Percentiles rank a stretch among this genome's conserved stretches.
These are phyloP conservation scores for Fusarium mexicanum DNA, from an alignment of 2,329 filamentous ascomycete genomes.

Conservation along the genomic window DNA sequence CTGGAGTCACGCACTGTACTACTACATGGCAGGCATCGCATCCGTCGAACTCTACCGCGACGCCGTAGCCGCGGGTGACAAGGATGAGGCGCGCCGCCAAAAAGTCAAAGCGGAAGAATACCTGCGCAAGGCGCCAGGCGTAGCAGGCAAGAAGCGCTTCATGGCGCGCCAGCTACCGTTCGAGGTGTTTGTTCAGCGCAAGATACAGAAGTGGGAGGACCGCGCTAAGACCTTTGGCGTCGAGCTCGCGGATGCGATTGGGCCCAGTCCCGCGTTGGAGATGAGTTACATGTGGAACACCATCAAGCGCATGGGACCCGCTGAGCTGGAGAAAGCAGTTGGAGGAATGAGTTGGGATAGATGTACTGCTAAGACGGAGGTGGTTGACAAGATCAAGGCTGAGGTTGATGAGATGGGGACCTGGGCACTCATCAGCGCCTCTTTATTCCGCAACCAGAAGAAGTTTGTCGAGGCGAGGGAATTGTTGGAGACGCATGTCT, in stretches of 20 bases:
- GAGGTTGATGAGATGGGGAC: conserved; percentile 71
- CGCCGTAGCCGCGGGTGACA: conserved; percentile 50
- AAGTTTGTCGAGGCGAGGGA: conserved; percentile 71
- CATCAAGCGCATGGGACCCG: conserved; percentile 77
- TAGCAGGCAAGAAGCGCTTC: conserved; percentile 87
- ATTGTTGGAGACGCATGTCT: conserved; percentile 70
- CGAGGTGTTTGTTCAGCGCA: conserved; percentile 84
- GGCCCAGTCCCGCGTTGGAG: conserved; percentile 83
- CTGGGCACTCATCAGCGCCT: conserved; percentile 71
- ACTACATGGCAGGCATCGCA: conserved; percentile 83
- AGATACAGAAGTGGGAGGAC: conserved; percentile 88
- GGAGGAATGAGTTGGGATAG: conserved; percentile 71
- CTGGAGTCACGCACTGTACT: conserved; percentile 91
- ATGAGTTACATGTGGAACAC: conserved; percentile 97
- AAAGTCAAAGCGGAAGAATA: conserved; percentile 74
- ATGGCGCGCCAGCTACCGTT: conserved; percentile 91
- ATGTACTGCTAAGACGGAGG: conserved; percentile 60
- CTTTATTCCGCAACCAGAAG: conserved; percentile 71
- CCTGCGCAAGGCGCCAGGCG: conserved; percentile 74
- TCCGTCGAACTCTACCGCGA: conserved; percentile 85
- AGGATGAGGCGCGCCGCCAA: conserved; percentile 62
- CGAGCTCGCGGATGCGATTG: conserved; percentile 81
- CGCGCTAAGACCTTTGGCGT: conserved; percentile 73
- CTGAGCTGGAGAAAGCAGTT: conserved; percentile 72
- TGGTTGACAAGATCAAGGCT: conserved; percentile 57